Conservation (phyloP, 108 stramenopile genomes). For the Pseudonitzschia multiseries region DNA sequence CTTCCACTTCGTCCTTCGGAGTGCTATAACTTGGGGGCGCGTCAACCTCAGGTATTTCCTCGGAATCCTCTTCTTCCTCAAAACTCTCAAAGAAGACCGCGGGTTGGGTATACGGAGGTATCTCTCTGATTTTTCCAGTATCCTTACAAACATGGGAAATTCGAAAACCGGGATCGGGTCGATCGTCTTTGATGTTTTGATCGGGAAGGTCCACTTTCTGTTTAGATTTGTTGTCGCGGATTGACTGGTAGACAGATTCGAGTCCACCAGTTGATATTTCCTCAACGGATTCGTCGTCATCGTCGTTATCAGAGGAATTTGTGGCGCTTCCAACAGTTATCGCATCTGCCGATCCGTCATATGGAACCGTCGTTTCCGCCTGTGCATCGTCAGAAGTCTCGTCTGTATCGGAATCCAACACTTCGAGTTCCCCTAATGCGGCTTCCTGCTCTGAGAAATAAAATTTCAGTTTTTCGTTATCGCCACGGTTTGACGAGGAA, state of each 20-base stretch:
- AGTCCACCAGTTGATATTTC: constrained; percentile 17
- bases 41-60: background rate
- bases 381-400: background rate
- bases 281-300: background rate
- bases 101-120: constrained; percentile 81
- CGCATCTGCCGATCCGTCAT: constrained; percentile 43
- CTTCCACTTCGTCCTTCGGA: constrained; percentile 3
- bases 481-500: background rate
- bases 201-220: constrained; percentile 29
- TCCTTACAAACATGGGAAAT: constrained; percentile 58
- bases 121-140: constrained; percentile 56
- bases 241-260: constrained; percentile 50
- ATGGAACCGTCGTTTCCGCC: constrained; percentile 9
- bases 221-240: constrained; percentile 62
- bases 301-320: constrained; percentile 4
- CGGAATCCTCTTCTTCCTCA: background rate
- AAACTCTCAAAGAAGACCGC: constrained; percentile 52
- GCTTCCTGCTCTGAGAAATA: constrained; percentile 18
- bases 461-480: background rate
- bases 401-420: background rate
- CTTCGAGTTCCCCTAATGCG: background rate
- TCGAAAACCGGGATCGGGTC: constrained; percentile 74
- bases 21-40: background rate
- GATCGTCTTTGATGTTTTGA: constrained; percentile 27
- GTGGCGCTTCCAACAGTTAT: constrained; percentile 35